Conservation (phyloP, 75 land plant genomes). For the Azolla pinnata region DNA sequence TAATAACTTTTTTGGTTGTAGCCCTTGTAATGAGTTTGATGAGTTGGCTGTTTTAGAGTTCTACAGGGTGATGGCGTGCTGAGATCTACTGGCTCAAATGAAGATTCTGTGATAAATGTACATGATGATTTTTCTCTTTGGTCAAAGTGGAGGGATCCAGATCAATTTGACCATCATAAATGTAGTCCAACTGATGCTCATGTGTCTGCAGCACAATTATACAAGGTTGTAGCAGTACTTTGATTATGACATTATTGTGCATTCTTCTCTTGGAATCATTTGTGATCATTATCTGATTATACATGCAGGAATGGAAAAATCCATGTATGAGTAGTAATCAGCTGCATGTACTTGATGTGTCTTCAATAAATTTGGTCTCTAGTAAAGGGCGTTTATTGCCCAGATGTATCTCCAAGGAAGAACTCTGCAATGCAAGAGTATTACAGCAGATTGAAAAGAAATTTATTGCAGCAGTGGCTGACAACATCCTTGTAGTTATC, state of each 20-base stretch:
- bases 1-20: too few relatives aligned
- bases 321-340: conserved; percentile 18
- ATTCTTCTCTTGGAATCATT: neutral
- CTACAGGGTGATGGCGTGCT: too few relatives aligned
- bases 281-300: neutral
- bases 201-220: neutral
- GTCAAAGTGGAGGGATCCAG: conserved; percentile 4
- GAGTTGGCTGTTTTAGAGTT: neutral
- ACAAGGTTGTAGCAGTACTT: conserved; percentile 2
- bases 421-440: conserved; percentile 52
- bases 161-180: neutral
- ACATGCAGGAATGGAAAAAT: conserved; percentile 16
- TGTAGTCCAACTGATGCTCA: neutral
- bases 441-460: conserved; percentile 83
- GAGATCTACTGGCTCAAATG: too few relatives aligned
- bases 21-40: too few relatives aligned
- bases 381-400: conserved; percentile 49
- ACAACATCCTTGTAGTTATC: conserved; percentile 53
- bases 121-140: neutral
- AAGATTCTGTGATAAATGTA: neutral
- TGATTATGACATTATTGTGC: too few relatives aligned
- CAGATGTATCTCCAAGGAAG: conserved; percentile 53
- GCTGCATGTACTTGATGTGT: conserved; percentile 50
- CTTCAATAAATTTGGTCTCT: conserved; percentile 50
- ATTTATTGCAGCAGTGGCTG: conserved; percentile 75